Conservation (phyloP, 2,329 filamentous ascomycete genomes). For the Exophiala alcalophila region DNA sequence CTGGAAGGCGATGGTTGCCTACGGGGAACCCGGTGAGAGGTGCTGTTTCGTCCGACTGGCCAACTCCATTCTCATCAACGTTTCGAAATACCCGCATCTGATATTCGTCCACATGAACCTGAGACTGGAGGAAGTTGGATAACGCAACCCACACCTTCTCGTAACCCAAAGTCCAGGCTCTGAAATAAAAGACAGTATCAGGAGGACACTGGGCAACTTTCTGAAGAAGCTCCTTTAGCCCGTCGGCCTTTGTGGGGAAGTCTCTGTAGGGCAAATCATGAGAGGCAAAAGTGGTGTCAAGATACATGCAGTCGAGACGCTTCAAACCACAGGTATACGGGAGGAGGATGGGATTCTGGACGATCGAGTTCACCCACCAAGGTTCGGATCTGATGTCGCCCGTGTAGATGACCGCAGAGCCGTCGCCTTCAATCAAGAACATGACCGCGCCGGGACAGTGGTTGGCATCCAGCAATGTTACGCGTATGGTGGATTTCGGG, state of each 20-base stretch:
- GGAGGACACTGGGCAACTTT: constrained; percentile 66
- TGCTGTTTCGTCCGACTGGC: constrained; percentile 56
- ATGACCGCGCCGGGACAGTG: constrained; percentile 88
- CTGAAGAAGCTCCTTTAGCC: constrained; percentile 67
- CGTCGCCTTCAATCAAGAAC: constrained; percentile 78
- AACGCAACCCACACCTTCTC: constrained; percentile 89
- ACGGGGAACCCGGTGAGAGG: constrained; percentile 69
- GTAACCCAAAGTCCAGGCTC: constrained; percentile 90
- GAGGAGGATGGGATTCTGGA: constrained; percentile 68
- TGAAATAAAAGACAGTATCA: constrained; percentile 77
- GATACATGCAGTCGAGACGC: constrained; percentile 74
- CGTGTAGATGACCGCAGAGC: constrained; percentile 77
- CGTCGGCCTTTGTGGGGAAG: constrained; percentile 68
- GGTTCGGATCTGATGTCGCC: constrained; percentile 80
- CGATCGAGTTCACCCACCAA: constrained; percentile 77
- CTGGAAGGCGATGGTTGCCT: constrained; percentile 66
- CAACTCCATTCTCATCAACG: constrained; percentile 48
- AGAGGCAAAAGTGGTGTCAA: constrained; percentile 77
- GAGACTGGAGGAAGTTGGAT: constrained; percentile 63
- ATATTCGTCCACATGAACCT: constrained; percentile 82
- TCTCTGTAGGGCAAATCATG: constrained; percentile 48
- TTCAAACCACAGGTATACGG: constrained; percentile 68
- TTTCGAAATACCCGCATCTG: constrained; percentile 70
- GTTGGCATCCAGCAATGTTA: constrained; percentile 87
- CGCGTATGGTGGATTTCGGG: constrained; percentile 66